Base-by-base conservation (phyloP, 495 filamentous ascomycete species). In the Extremus antarcticus region DNA sequence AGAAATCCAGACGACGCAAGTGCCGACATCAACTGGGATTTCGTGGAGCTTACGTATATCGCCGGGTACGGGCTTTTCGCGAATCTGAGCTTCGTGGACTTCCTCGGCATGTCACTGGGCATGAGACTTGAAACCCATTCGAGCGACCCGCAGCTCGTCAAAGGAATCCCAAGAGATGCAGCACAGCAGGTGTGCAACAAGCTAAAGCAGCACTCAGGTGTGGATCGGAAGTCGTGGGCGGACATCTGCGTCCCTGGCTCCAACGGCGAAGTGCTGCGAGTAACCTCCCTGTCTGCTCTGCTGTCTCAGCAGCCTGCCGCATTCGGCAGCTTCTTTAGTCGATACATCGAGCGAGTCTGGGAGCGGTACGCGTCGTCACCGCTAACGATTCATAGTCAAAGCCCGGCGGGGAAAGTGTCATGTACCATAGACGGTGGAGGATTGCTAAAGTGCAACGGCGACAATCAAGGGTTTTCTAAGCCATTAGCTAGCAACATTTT, bases 71-170 rank as follows among this genome's bases (percentile, higher is more conserved):
- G 55, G 19, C 63, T 74, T 13, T 74, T 56, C 20, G 69, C 68
- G 60, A 72, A 75, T 58, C 68, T 75, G 41, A 68, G 63, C 38
- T 73, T 68, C 53, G 73, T 75, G 17, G 73, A 75, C 57, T 75
- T 75, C 52, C 71, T 73, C 51, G 71, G 71, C 46, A 52, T 73
- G 8, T 58, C 68, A 24, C 63, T 74, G 38, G 64, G 67, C n/a
- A 68, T 74, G 61, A 58, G 46, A 19, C 48, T 75, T 11, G 56
- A 64, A 17, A 55, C 46, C 25, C 54, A n/a, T 39, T 63, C 62
- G 16, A 49, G 58, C 32, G 60, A 49, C 9, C 9, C 24, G 4
- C 67, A 70, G 43, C 51, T 47, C 2, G 69, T 68, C 9, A 56
- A 56, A 10, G 72, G 72, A 25, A 65, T 74, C 15, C 32, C 55